Evolutionary conservation across 441 rosid species (phyloP).

Genomic region (Biscutella auriculata): DNA sequence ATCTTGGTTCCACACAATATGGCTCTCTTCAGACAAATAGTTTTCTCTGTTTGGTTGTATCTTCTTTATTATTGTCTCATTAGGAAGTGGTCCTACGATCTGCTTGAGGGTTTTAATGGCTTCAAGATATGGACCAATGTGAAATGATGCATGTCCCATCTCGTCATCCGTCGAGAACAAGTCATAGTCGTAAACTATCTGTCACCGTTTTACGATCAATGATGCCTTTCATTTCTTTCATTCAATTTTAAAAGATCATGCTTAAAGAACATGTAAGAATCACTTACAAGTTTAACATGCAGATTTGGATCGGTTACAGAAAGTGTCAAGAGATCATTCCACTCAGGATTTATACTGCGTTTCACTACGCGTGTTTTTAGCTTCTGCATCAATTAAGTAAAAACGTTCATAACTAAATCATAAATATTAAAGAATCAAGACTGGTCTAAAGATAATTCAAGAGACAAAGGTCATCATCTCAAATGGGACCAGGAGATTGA

Average conservation of each 20-base stretch:
- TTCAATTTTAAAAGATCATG: too few relatives aligned
- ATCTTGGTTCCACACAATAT: conserved; percentile 31
- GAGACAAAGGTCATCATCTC: not conserved
- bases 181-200: conserved; percentile 47
- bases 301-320: conserved; percentile 32
- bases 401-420: too few relatives aligned
- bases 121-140: conserved; percentile 26
- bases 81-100: conserved; percentile 25
- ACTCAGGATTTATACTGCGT: conserved; percentile 41
- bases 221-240: too few relatives aligned
- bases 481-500: not conserved
- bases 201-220: too few relatives aligned
- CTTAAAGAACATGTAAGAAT: too few relatives aligned
- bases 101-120: conserved; percentile 19
- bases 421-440: too few relatives aligned
- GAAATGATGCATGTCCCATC: conserved; percentile 63
- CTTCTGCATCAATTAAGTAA: conserved; percentile 27
- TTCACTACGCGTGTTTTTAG: conserved; percentile 43
- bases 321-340: conserved; percentile 55
- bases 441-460: not conserved
- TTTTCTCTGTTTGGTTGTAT: conserved; percentile 32
- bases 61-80: conserved; percentile 37
- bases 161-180: conserved; percentile 37
- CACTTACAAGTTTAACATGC: conserved; percentile 41
- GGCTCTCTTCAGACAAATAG: conserved; percentile 46